Conservation (phyloP, 2,329 filamentous ascomycete genomes). For the Botrytis byssoidea region DNA sequence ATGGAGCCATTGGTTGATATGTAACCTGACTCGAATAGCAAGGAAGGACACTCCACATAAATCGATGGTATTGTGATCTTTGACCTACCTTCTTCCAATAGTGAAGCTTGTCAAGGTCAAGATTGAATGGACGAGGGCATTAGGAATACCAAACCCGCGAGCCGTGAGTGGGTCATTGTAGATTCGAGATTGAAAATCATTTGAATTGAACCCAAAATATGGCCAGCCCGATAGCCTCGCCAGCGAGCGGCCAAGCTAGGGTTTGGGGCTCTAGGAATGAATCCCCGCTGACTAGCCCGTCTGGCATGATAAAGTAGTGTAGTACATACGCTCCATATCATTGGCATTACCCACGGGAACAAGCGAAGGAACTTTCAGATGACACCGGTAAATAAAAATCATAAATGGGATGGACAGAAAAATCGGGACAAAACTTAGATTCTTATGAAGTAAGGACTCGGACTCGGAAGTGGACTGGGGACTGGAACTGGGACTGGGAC, state of each 20-base stretch:
- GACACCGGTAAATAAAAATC: conserved; percentile 6
- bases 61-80: conserved; percentile 18
- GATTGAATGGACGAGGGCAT: conserved; percentile 16
- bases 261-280: conserved; percentile 16
- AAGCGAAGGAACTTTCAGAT: conserved; percentile 15
- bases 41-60: conserved; percentile 15
- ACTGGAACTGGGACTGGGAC: not conserved
- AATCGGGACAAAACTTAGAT: conserved; percentile 10
- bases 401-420: conserved; percentile 19
- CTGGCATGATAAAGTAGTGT: conserved; percentile 10
- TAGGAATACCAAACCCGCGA: conserved; percentile 18
- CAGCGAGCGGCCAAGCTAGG: conserved; percentile 9
- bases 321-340: not conserved
- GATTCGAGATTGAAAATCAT: conserved; percentile 20
- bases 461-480: not conserved
- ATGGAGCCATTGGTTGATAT: conserved; percentile 10
- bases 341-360: conserved; percentile 14
- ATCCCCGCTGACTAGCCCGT: conserved; percentile 10
- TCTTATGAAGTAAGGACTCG: not conserved
- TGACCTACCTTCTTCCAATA: conserved; percentile 10
- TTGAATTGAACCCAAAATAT: conserved; percentile 8
- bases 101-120: conserved; percentile 8
- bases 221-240: not conserved
- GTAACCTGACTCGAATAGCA: conserved; percentile 5
- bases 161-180: conserved; percentile 23